Evolutionary conservation across 2,329 filamentous ascomycete genomes (phyloP), one percentile per base, ranked within the genome.

Genomic region (Lasiodiplodia gonubiensis): DNA sequence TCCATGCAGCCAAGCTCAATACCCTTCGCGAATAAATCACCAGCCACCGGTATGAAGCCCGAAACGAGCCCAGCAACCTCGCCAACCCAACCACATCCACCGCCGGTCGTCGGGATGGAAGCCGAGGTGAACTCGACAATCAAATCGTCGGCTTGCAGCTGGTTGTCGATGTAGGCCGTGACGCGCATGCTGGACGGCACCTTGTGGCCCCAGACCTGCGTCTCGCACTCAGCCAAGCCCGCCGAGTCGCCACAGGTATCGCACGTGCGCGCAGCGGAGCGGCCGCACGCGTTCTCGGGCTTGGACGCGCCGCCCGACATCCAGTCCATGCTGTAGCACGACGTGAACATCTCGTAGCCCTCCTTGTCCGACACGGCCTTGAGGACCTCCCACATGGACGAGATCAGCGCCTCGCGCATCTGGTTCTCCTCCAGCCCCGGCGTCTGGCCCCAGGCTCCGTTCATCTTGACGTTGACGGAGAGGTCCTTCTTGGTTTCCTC

Each of bases 401-500:
- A 42, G 16, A 61, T 30, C 27, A 61, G 57, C 3, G n/a, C 57
- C 39, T 61, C 57, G 39, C 57, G 57, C 57, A 61, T 61, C 57
- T 61, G 57, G 42, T 61, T 61, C 18, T 30, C 12, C 57, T 61
- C 11, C 16, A 61, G 25, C 1, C 57, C 57, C 8, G 39, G 39
- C 3, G 57, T 61, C 42, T 61, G 57, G 27, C 57, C 57, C 57
- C 57, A 61, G 39, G 57, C 57, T 10, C 57, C 57, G 42, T 49
- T 61, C 57, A 61, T 61, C 57, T 49, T 35, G 39, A 61, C 25
- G 3, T 7, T 2, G 3, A 61, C 57, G 8, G 57, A 49, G 8
- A 61, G 39, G 27, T 61, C 57, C 27, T 49, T 25, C 16, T 10
- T 48, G n/a, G n/a, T n/a, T n/a, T 46, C 2, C 4, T 37, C 5